These are phyloP conservation scores for Globisporangium polare DNA, from an alignment of 352 stramenopile species.

Conservation along the genomic window DNA sequence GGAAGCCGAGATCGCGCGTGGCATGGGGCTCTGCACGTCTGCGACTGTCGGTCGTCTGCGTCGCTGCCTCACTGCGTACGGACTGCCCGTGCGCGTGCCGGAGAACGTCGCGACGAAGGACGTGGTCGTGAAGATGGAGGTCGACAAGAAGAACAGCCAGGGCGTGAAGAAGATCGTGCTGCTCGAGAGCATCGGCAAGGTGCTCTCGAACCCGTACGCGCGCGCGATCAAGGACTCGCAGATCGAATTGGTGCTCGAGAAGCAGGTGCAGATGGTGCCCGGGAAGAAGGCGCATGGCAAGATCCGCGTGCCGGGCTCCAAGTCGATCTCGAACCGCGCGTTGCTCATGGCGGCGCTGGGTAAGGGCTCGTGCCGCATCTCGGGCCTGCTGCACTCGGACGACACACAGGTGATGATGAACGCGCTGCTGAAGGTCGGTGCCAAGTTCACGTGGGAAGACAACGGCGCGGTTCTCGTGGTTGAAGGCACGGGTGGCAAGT, in stretches of 20 bases:
- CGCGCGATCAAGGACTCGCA: slow-evolving; percentile 65
- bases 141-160: slow-evolving; percentile 86
- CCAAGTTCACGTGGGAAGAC: slow-evolving; percentile 76
- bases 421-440: slow-evolving; percentile 91
- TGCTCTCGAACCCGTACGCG: slow-evolving; percentile 65
- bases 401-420: slow-evolving; percentile 98
- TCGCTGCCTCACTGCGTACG: slow-evolving; percentile 65
- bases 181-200: slow-evolving; percentile 65
- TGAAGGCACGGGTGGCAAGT: slow-evolving; percentile 68
- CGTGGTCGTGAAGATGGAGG: slow-evolving; percentile 81
- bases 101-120: slow-evolving; percentile 49
- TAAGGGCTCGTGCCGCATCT: slow-evolving; percentile 72
- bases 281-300: slow-evolving; percentile 37
- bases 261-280: slow-evolving; percentile 61
- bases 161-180: slow-evolving; percentile 82
- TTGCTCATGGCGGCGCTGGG: slow-evolving; percentile 94
- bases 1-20: slow-evolving; percentile 91
- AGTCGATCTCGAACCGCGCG: slow-evolving; percentile 98
- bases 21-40: slow-evolving; percentile 67
- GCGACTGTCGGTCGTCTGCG: slow-evolving; percentile 67
- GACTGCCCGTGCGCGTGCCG: slow-evolving; percentile 63
- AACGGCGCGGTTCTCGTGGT: slow-evolving; percentile 72
- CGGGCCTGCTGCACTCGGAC: slow-evolving; percentile 95
- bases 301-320: slow-evolving; percentile 93
- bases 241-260: slow-evolving; percentile 77